Conservation (phyloP, 176 grass and related monocot genomes). For the sorghum (Sorghum bicolor) region DNA sequence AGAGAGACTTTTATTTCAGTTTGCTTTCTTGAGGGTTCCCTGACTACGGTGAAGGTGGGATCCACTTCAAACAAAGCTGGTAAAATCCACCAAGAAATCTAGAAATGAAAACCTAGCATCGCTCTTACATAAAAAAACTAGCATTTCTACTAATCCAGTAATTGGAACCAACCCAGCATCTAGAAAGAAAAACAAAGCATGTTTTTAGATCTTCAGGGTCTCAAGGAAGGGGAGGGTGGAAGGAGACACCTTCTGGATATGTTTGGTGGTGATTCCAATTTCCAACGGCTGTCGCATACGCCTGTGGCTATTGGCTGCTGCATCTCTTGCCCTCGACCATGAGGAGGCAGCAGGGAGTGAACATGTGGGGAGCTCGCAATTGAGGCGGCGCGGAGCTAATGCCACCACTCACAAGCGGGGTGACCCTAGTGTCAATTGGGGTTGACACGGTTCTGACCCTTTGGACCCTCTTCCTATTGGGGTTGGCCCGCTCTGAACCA, state of each 20-base stretch:
- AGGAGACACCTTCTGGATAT: slow-evolving; percentile 46
- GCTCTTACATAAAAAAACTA: too few species aligned
- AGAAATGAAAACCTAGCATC: neutral
- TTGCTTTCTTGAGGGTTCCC: neutral
- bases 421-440: neutral
- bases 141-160: neutral
- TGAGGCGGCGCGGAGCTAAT: neutral
- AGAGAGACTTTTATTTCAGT: neutral
- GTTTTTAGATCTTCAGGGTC: neutral
- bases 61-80: slow-evolving; percentile 1
- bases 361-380: neutral
- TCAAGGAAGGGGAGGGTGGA: neutral
- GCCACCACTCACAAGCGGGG: neutral
- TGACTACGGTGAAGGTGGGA: neutral
- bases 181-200: neutral
- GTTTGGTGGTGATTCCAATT: slow-evolving; percentile 38
- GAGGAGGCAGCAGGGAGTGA: neutral
- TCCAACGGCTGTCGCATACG: neutral
- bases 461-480: neutral
- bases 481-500: neutral
- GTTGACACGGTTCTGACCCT: neutral
- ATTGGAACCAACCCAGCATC: neutral
- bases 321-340: neutral
- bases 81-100: slow-evolving; percentile 13
- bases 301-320: slow-evolving; percentile 30